Conservation (phyloP, 768 basidiomycete species). For the Glaciozyma antarctica region DNA sequence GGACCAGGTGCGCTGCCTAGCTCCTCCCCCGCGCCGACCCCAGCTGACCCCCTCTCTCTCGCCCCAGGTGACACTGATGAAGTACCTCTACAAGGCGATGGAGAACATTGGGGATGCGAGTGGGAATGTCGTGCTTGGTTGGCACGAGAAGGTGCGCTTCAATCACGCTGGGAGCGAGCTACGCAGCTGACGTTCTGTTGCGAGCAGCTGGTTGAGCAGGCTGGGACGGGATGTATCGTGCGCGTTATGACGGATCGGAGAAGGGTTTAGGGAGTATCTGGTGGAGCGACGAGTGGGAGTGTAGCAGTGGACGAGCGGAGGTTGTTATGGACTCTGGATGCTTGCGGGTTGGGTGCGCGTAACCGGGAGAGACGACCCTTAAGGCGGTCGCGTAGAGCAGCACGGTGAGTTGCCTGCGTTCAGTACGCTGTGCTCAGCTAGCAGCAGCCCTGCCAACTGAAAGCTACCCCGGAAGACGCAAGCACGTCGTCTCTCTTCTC, state of each 20-base stretch:
- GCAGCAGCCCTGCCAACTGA: too few species aligned
- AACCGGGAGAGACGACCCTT: too few species aligned
- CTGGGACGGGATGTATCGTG: slow-evolving; percentile 91
- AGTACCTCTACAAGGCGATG: slow-evolving; percentile 98
- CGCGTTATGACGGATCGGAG: slow-evolving; percentile 65
- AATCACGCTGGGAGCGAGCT: background rate
- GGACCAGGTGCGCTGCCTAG: slow-evolving; percentile 33
- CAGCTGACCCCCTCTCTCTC: too few species aligned
- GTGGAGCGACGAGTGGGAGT: too few species aligned
- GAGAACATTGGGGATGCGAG: slow-evolving; percentile 52
- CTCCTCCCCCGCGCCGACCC: background rate
- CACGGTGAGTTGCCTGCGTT: too few species aligned
- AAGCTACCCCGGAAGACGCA: too few species aligned
- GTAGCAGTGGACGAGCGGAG: too few species aligned
- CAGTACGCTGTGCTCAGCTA: too few species aligned
- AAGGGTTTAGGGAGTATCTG: slow-evolving; percentile 42
- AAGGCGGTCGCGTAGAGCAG: too few species aligned
- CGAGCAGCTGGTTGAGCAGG: slow-evolving; percentile 74
- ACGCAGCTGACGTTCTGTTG: background rate
- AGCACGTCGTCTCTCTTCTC: too few species aligned
- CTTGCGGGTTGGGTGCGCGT: too few species aligned
- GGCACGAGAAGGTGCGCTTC: slow-evolving; percentile 85
- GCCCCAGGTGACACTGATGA: slow-evolving; percentile 82
- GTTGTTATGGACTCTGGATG: too few species aligned
- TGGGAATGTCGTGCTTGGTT: slow-evolving; percentile 63